Base-by-base conservation (phyloP, 768 basidiomycete species). In the Naganishia onofrii region DNA sequence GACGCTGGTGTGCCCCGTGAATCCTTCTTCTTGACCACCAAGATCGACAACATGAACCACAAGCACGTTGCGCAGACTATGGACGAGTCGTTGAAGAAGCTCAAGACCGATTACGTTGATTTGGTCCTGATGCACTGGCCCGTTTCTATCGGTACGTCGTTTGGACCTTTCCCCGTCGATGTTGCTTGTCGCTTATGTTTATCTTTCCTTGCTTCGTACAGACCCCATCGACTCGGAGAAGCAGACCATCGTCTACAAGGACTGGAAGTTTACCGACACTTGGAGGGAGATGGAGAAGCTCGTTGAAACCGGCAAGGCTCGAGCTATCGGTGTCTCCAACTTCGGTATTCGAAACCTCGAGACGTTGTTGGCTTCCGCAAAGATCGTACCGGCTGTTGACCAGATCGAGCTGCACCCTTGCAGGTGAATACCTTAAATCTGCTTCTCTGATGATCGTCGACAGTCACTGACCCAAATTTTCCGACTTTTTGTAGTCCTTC, bases 261-360 rank as follows among this genome's bases (percentile, higher is more conserved):
- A 85, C 56, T 89, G 89, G 76, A 85, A 87, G 76, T 89, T 90
- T 86, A 82, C 88, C 60, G 85, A 92, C 74, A 90, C 90, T 42
- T 93, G 91, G 91, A 87, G 87, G 75, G 79, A 82, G 60, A 89
- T 93, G 87, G 90, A 89, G 78, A 85, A 84, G 71, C 76, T 92
- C n/a, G 84, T 85, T 82, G 71, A 55, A 19, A 76, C 77, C 60
- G 82, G 80, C 55, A 79, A 79, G 69, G 77, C 81, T 31, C 76
- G 74, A 68, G 78, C 80, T 32, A 76, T 77, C 74, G 91, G 91
- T 48, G 87, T 88, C 44, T 90, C 89, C 73, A 92, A 92, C 84
- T 89, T 87, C 78, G 86, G 85, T 12, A 82, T 88, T 78, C 81
- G 78, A 71, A 86, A 88, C 77, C 83, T 93, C n/a, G 86, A 90